Evolutionary conservation across 2,329 filamentous ascomycete genomes (phyloP).

Genomic region (Cercospora sojina): DNA sequence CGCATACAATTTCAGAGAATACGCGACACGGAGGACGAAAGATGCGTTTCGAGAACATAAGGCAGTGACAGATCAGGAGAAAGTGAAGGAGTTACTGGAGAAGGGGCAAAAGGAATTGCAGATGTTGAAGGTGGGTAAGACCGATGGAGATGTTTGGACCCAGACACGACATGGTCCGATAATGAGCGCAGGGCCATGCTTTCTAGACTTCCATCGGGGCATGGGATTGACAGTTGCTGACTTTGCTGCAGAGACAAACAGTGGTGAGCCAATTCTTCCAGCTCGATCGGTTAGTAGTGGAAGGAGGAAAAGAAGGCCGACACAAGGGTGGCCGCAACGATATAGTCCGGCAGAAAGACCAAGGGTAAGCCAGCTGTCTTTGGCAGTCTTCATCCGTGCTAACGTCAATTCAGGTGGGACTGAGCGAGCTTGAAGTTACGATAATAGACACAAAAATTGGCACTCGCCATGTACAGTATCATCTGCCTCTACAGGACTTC

Average conservation of each 20-base stretch:
- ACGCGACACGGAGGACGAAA: slow-evolving; percentile 83
- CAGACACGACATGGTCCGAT: neutral
- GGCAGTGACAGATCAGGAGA: slow-evolving; percentile 67
- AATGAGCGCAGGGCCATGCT: neutral
- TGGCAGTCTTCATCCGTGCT: neutral
- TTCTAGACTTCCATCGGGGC: neutral
- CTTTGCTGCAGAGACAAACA: slow-evolving; percentile 74
- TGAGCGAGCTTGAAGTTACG: neutral
- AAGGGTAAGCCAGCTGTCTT: slow-evolving; percentile 57
- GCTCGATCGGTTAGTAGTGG: slow-evolving; percentile 85
- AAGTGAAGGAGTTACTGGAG: slow-evolving; percentile 85
- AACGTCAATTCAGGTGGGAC: slow-evolving; percentile 1
- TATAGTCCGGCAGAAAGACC: slow-evolving; percentile 74
- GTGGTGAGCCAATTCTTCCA: slow-evolving; percentile 94
- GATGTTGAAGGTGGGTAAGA: slow-evolving; percentile 74
- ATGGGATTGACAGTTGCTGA: slow-evolving; percentile 38
- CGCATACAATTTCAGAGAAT: slow-evolving; percentile 97
- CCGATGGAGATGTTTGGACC: neutral
- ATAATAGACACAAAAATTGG: neutral
- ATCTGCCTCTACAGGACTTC: neutral
- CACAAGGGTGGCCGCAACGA: slow-evolving; percentile 65
- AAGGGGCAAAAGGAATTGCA: slow-evolving; percentile 84
- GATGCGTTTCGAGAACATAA: slow-evolving; percentile 87
- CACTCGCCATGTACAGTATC: neutral
- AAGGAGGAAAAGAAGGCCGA: slow-evolving; percentile 78